Evolutionary conservation across 371 early-diverging fungal genomes (phyloP).

Genomic region (Mucor indicus): DNA sequence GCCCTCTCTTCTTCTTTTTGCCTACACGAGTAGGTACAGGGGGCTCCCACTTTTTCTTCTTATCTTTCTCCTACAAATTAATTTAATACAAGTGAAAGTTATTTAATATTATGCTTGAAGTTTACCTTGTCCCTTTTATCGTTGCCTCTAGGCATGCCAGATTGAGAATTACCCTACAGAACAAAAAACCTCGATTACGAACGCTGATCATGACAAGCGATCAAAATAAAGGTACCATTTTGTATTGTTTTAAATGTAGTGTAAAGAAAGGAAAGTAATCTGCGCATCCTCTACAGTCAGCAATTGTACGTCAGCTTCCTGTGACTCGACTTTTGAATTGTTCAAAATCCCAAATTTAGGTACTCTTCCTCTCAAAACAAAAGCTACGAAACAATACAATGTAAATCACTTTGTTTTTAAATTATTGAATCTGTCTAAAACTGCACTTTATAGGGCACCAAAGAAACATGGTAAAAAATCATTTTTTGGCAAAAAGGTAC

Average conservation of each 20-base stretch:
- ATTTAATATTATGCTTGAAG: neutral
- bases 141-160: conserved; percentile 62
- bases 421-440: too few relatives aligned
- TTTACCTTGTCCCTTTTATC: conserved; percentile 62
- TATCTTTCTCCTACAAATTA: conserved; percentile 79
- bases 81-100: too few relatives aligned
- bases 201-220: too few relatives aligned
- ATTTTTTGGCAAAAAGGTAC: conserved; percentile 15
- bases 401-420: too few relatives aligned
- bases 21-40: conserved; percentile 97
- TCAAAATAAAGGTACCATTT: neutral
- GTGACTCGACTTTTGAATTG: too few relatives aligned
- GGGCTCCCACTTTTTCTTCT: conserved; percentile 98
- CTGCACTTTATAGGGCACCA: conserved; percentile 13
- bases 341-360: too few relatives aligned
- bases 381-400: neutral
- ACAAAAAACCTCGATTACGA: too few relatives aligned
- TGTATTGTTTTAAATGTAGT: neutral
- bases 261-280: neutral
- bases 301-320: conserved; percentile 15
- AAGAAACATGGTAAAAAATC: conserved; percentile 10
- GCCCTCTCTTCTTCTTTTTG: conserved; percentile 96
- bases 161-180: conserved; percentile 77
- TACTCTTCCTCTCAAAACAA: too few relatives aligned
- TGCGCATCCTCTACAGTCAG: conserved; percentile 4